These are phyloP conservation scores for Sherardia arvensis DNA, from an alignment of 257 asterid species.

Conservation along the genomic window DNA sequence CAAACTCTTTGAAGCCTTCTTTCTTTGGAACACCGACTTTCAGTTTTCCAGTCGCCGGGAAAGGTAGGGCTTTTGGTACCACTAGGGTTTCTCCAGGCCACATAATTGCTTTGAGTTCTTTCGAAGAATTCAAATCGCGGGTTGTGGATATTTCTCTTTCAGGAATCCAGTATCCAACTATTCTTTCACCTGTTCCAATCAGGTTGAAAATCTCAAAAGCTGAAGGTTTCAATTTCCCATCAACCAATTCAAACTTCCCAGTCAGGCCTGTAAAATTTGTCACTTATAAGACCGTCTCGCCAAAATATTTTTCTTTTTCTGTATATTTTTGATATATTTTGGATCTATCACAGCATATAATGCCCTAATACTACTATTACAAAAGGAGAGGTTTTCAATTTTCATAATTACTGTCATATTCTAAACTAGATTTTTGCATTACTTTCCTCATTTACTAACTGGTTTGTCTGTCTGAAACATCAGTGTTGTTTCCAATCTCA, in stretches of 20 bases:
- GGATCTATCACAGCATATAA: too few relatives aligned
- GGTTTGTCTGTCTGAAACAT: not conserved
- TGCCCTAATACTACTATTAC: not conserved
- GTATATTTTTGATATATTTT: too few relatives aligned
- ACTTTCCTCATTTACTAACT: not conserved
- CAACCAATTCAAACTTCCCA: slow-evolving; percentile 35
- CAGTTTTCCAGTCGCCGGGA: not conserved
- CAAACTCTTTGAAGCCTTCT: slow-evolving; percentile 4
- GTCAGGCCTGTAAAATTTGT: slow-evolving; percentile 39
- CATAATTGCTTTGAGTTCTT: slow-evolving; percentile 1
- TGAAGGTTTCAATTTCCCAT: slow-evolving; percentile 29
- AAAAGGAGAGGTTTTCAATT: not conserved
- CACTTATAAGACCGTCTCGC: too few relatives aligned
- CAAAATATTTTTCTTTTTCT: too few relatives aligned
- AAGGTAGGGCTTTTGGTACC: slow-evolving; percentile 1
- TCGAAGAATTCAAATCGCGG: slow-evolving; percentile 1
- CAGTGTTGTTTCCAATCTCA: not conserved
- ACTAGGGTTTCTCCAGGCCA: slow-evolving; percentile 9
- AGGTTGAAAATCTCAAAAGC: slow-evolving; percentile 45
- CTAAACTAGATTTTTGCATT: not conserved
- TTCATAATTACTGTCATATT: not conserved
- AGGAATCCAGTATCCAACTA: slow-evolving; percentile 45
- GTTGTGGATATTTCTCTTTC: slow-evolving; percentile 25
- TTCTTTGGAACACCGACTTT: slow-evolving; percentile 11
- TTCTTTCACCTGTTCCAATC: slow-evolving; percentile 43